Evolutionary conservation across 2,329 filamentous ascomycete genomes (phyloP), one percentile per base, ranked within the genome.

Genomic region (Fusarium verticillioides): DNA sequence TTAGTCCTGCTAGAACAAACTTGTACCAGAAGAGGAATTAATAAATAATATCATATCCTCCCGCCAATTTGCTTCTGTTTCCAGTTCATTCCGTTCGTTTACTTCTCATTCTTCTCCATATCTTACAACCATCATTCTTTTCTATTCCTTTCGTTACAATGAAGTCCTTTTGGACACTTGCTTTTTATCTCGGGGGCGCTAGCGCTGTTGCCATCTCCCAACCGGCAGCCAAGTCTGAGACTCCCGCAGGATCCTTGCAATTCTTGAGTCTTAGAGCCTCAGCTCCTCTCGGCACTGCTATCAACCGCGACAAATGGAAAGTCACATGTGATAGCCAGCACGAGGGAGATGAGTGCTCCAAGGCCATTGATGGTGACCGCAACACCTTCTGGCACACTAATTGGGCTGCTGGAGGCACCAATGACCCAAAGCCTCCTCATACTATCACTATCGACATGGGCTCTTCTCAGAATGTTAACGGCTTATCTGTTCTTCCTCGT

Each of bases 311-410:
- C 16, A 49, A 56, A 6, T 73, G 71, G 71, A 28, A n/a, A 4
- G 70, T 72, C 2, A 74, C 54, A n/a, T 73, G 71, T 4, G 63
- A 63, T 15, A 73, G 71, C 34, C 39, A 53, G 9, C 67, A 71
- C 3, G 7, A 39, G 3, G 70, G 63, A n/a, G 53, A 71, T 15
- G 67, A 67, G 1, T 74, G 71, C 7, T 36, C 40, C 21, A 74
- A 71, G 4, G 71, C 71, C 7, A 72, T 74, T 8, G 71, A 74
- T 5, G 67, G 67, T 8, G 42, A 68, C 15, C 18, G 11, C 5
- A 28, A 68, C 23, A 58, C 71, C 4, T 74, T 72, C 26, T 74
- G 71, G 71, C 71, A 74, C 3, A 72, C 54, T 9, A 21, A 32
- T 3, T 71, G 30, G 30, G 44, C 42, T 7, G 5, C 30, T 15